Conservation (phyloP, 2,329 filamentous ascomycete species). For the Rasamsonia emersonii region DNA sequence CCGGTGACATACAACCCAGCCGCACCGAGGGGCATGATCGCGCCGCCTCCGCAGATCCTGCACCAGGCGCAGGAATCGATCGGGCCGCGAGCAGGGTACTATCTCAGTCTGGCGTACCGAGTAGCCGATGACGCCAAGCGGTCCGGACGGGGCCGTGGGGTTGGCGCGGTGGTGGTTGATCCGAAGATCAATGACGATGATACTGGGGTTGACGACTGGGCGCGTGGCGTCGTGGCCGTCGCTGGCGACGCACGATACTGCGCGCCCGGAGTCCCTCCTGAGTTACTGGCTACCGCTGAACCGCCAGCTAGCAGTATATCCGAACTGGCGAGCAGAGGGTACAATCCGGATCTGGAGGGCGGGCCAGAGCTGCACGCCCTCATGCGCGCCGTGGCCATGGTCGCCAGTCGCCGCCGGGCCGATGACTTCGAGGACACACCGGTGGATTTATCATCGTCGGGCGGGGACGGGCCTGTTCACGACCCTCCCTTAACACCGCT, state of each 20-base stretch:
- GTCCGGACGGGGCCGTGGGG: conserved; percentile 27
- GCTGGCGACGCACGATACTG: conserved; percentile 37
- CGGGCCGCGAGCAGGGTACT: conserved; percentile 27
- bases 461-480: conserved; percentile 8
- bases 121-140: conserved; percentile 31
- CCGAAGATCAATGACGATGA: conserved; percentile 25
- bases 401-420: conserved; percentile 32
- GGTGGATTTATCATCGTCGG: conserved; percentile 9
- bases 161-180: conserved; percentile 40
- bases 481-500: conserved; percentile 33
- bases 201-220: conserved; percentile 19
- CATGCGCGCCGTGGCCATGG: conserved; percentile 36
- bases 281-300: no score
- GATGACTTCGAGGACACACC: conserved; percentile 10
- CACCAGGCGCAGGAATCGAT: conserved; percentile 26
- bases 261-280: conserved; percentile 15
- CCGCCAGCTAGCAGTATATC: no score
- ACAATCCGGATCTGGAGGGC: conserved; percentile 30
- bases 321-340: conserved; percentile 13
- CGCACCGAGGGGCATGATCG: conserved; percentile 32
- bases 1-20: conserved; percentile 38
- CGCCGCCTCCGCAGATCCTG: conserved; percentile 33
- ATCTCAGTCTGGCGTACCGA: conserved; percentile 30
- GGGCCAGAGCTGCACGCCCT: conserved; percentile 38
- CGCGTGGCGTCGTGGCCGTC: conserved; percentile 34